Conservation (phyloP, 2,329 filamentous ascomycete species). For the Graphilbum ipis-grandicollis region DNA sequence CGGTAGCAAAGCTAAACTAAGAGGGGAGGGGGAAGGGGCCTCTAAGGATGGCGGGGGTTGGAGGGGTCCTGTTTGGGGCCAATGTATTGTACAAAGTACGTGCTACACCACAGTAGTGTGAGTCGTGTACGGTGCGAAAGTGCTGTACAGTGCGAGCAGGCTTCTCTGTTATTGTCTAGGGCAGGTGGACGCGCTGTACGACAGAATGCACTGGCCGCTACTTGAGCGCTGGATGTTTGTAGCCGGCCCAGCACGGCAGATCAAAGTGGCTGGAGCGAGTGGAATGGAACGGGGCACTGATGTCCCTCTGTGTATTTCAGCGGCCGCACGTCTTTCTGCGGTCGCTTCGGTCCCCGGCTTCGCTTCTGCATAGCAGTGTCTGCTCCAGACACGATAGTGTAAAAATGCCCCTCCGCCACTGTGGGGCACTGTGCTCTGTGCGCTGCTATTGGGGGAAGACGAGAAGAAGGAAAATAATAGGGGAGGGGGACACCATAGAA, state of each 20-base stretch:
- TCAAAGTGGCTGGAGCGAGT: background rate
- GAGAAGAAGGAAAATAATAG: background rate
- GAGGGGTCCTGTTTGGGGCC: background rate
- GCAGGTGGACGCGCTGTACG: background rate
- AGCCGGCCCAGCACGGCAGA: no score
- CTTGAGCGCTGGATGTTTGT: background rate
- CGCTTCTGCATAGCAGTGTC: no score
- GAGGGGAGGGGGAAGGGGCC: slow-evolving; percentile 6
- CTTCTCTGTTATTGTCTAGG: background rate
- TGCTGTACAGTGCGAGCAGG: background rate
- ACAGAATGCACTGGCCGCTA: background rate
- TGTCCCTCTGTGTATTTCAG: no score
- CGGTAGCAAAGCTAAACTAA: slow-evolving; percentile 7
- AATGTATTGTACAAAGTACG: no score
- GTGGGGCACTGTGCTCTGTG: slow-evolving; percentile 3
- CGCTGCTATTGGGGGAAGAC: background rate
- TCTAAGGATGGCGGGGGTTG: no score
- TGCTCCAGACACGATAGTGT: no score
- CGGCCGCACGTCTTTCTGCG: no score
- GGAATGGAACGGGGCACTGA: background rate
- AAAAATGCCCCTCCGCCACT: no score
- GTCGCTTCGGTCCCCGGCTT: no score
- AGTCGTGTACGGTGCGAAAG: no score
- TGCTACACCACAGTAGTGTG: no score
- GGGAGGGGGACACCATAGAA: background rate